Conservation (phyloP, 306 rosid genomes). For the Purshia tridentata region DNA sequence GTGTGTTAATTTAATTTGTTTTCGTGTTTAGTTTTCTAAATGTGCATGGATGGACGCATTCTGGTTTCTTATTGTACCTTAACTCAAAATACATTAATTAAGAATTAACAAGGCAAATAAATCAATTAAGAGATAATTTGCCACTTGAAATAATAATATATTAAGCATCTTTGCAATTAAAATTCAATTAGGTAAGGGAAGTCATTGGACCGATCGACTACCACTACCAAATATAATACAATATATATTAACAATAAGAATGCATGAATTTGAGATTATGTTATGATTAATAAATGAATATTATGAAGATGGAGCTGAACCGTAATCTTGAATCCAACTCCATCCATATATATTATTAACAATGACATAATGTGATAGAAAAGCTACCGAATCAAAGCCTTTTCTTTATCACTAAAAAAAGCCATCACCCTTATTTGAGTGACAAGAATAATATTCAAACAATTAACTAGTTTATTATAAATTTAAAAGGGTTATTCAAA, state of each 20-base stretch:
- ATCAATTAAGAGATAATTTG: constrained; percentile 11
- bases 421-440: constrained; percentile 21
- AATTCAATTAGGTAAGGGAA: constrained; percentile 12
- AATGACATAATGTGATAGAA: constrained; percentile 20
- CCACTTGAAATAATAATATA: neutral
- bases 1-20: neutral
- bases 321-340: constrained; percentile 28
- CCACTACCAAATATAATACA: neutral
- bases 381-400: constrained; percentile 23
- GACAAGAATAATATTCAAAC: constrained; percentile 48
- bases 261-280: neutral
- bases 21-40: neutral
- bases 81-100: constrained; percentile 3
- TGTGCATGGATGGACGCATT: neutral
- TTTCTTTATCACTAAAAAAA: constrained; percentile 23
- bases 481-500: neutral
- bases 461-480: neutral
- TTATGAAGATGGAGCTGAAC: constrained; percentile 6
- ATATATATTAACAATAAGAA: neutral
- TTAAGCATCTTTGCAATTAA: constrained; percentile 25
- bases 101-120: neutral
- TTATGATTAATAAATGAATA: neutral
- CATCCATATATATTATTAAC: constrained; percentile 14
- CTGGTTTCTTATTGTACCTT: constrained; percentile 17
- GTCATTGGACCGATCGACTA: constrained; percentile 23